phyloP scores from a whole-genome alignment of 202 grass and related monocot genomes.

The Digitaria exilis region DNA sequence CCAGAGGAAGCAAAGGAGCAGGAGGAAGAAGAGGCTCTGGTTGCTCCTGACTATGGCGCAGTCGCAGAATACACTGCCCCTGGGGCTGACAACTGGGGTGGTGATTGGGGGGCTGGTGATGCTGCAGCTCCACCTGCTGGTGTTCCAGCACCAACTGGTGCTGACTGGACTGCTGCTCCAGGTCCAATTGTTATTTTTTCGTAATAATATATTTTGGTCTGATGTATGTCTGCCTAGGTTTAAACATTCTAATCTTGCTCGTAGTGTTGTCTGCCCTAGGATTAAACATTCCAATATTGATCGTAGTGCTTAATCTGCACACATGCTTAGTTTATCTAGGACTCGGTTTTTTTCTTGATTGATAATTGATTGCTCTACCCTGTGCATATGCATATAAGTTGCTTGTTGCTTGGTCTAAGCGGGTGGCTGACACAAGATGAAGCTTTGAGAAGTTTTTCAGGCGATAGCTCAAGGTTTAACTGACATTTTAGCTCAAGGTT shows the following conservation, averaged over 20 bases:
- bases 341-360: neutral
- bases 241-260: neutral
- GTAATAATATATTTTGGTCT: neutral
- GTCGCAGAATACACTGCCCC: conserved; percentile 57
- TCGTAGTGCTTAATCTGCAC: neutral
- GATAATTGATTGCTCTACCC: neutral
- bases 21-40: conserved; percentile 73
- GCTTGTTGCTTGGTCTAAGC: neutral
- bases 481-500: neutral
- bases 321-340: neutral
- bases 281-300: too few species aligned
- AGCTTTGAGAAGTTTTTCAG: neutral
- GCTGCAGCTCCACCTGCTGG: conserved; percentile 42
- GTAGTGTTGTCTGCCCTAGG: too few species aligned
- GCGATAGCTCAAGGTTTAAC: too few species aligned
- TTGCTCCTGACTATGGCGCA: conserved; percentile 48
- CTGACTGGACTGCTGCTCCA: conserved; percentile 47
- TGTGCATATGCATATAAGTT: neutral
- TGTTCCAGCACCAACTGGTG: conserved; percentile 25
- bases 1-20: conserved; percentile 95
- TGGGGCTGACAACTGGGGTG: conserved; percentile 50
- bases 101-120: conserved; percentile 58
- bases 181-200: conserved; percentile 21
- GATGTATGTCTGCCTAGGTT: neutral
- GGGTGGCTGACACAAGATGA: neutral